Percentiles rank a stretch among this genome's conserved stretches.
These are phyloP conservation scores for Albizia julibrissin DNA, from an alignment of 306 rosid species.

Conservation along the genomic window DNA sequence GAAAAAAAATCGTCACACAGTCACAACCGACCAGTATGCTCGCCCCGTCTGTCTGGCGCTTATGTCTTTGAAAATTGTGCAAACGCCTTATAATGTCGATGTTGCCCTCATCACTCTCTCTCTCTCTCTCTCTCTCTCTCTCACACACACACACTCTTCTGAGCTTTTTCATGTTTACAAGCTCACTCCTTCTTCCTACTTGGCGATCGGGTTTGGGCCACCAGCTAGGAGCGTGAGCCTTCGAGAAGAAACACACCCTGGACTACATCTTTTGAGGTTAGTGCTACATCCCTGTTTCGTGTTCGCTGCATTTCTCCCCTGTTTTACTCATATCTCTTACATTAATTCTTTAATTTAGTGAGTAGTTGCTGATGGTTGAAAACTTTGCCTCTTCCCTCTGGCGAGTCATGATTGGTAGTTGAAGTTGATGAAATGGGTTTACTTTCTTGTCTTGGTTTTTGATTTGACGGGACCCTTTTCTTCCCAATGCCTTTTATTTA, in stretches of 20 bases:
- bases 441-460: constrained; percentile 44
- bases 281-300: constrained; percentile 11
- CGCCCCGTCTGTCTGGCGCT: constrained; percentile 34
- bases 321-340: constrained; percentile 26
- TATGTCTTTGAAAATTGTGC: not conserved
- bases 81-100: not conserved
- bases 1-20: too few relatives aligned
- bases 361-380: constrained; percentile 58
- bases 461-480: not conserved
- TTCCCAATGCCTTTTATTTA: constrained; percentile 39
- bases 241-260: constrained; percentile 25
- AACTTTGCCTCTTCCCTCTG: constrained; percentile 21
- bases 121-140: too few relatives aligned
- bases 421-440: constrained; percentile 42
- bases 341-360: constrained; percentile 41
- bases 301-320: constrained; percentile 31
- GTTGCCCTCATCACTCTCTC: not conserved
- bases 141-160: not conserved
- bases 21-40: constrained; percentile 42
- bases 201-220: not conserved
- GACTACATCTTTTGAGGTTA: constrained; percentile 24
- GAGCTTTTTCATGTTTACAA: not conserved
- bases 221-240: constrained; percentile 2
- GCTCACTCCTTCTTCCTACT: constrained; percentile 19
- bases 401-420: constrained; percentile 33